A percentile compares a stretch with the other conserved stretches of the same genome.
Conservation (phyloP, 192 early-diverging fungal species). For the Ambispora gerdemannii region DNA sequence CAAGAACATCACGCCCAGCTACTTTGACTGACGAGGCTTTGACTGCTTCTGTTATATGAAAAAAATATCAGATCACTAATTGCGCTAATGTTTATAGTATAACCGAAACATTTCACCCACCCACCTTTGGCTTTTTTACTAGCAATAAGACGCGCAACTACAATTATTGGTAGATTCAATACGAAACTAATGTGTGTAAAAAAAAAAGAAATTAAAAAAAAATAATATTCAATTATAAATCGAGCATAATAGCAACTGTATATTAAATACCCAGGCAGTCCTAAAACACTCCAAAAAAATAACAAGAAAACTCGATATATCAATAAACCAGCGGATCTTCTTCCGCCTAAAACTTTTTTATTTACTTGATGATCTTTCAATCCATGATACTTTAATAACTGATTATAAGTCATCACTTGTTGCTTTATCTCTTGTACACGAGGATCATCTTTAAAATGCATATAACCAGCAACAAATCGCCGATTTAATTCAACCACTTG, state of each 20-base stretch:
- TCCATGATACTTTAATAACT: constrained; percentile 86
- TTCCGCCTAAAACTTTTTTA: constrained; percentile 65
- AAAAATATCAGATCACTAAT: not conserved
- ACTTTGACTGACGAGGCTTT: constrained; percentile 93
- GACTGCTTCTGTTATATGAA: constrained; percentile 75
- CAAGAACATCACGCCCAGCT: constrained; percentile 89
- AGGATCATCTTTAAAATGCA: constrained; percentile 76
- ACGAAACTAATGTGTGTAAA: constrained; percentile 39
- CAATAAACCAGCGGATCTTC: constrained; percentile 64
- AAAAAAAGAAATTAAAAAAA: constrained; percentile 1
- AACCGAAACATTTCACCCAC: not conserved
- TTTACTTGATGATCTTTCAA: constrained; percentile 96
- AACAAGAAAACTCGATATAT: constrained; percentile 68
- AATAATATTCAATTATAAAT: not conserved
- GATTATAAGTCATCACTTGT: constrained; percentile 81
- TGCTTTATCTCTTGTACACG: constrained; percentile 75
- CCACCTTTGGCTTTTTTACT: constrained; percentile 52
- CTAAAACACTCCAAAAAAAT: constrained; percentile 67
- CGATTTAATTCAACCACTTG: constrained; percentile 88
- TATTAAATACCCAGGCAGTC: constrained; percentile 76
- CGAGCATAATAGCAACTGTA: not conserved
- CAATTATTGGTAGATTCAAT: constrained; percentile 53
- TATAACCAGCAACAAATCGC: constrained; percentile 82
- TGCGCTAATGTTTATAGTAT: not conserved
- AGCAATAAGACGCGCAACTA: constrained; percentile 55